These are phyloP conservation scores for Metschnikowia vanudenii DNA, from an alignment of 805 yeast species.

Conservation along the genomic window DNA sequence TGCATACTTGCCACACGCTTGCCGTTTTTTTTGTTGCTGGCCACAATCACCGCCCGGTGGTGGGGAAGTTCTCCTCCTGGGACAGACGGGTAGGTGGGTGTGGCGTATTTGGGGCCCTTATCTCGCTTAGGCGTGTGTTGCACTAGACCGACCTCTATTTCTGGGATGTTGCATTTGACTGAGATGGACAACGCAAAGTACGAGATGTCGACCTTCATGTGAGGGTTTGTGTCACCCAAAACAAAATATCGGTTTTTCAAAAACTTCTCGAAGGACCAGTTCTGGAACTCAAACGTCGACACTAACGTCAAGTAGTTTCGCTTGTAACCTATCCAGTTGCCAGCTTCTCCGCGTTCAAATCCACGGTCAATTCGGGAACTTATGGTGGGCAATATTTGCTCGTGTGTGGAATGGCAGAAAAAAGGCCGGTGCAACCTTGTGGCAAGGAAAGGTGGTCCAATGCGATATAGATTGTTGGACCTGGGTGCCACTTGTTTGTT, in stretches of 20 bases:
- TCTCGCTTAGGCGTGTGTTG: slow-evolving; percentile 77
- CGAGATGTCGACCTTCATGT: background rate
- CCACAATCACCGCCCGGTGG: slow-evolving; percentile 54
- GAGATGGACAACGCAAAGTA: slow-evolving; percentile 40
- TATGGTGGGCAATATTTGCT: slow-evolving; percentile 11
- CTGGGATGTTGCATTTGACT: slow-evolving; percentile 51
- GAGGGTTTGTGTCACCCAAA: background rate
- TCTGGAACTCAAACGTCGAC: slow-evolving; percentile 44
- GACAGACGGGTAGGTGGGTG: slow-evolving; percentile 56
- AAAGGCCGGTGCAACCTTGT: slow-evolving; percentile 4
- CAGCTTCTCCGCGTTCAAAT: slow-evolving; percentile 19
- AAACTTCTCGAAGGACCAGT: slow-evolving; percentile 18
- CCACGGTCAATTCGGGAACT: slow-evolving; percentile 27
- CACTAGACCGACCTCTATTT: slow-evolving; percentile 46
- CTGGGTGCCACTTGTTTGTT: slow-evolving; percentile 51
- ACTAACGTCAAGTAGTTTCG: slow-evolving; percentile 67
- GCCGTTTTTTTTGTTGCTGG: slow-evolving; percentile 58
- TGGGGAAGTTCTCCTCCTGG: slow-evolving; percentile 56
- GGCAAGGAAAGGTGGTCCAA: slow-evolving; percentile 50
- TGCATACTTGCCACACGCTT: slow-evolving; percentile 48
- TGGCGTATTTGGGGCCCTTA: slow-evolving; percentile 64
- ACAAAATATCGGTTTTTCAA: slow-evolving; percentile 29
- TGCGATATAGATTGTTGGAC: slow-evolving; percentile 56
- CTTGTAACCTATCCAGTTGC: slow-evolving; percentile 64
- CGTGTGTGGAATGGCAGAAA: slow-evolving; percentile 2